phyloP scores from a whole-genome alignment of 805 yeast species.

The Candida corydali region DNA sequence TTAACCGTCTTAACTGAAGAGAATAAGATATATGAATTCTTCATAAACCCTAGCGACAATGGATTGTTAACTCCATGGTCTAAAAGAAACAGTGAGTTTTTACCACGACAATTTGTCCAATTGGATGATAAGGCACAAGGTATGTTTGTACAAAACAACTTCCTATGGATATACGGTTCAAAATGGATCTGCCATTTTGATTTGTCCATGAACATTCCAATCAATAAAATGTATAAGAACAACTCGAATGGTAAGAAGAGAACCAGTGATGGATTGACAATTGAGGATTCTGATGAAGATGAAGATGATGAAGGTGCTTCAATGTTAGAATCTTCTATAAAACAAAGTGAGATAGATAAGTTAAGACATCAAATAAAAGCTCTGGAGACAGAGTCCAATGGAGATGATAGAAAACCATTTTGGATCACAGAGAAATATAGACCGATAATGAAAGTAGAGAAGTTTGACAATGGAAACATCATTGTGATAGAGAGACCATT shows the following conservation, averaged over 20 bases:
- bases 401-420: constrained; percentile 43
- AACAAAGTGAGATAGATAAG: constrained; percentile 26
- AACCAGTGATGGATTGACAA: constrained; percentile 38
- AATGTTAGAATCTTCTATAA: constrained; percentile 22
- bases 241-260: constrained; percentile 34
- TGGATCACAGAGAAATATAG: constrained; percentile 76
- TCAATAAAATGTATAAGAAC: constrained; percentile 26
- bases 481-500: constrained; percentile 76
- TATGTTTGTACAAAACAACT: constrained; percentile 46
- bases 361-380: constrained; percentile 37
- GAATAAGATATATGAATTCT: constrained; percentile 70
- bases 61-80: constrained; percentile 72
- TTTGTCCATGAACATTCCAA: constrained; percentile 52
- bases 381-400: constrained; percentile 28
- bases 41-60: constrained; percentile 22
- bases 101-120: constrained; percentile 61
- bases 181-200: constrained; percentile 79
- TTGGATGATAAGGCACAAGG: constrained; percentile 72
- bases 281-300: constrained; percentile 22
- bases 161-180: constrained; percentile 85
- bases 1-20: constrained; percentile 69
- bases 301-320: constrained; percentile 22
- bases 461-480: constrained; percentile 52
- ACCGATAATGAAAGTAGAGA: constrained; percentile 61
- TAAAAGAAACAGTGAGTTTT: constrained; percentile 62